Evolutionary conservation across 192 early-diverging fungal species (phyloP).

Genomic region (Coemansia sp.): DNA sequence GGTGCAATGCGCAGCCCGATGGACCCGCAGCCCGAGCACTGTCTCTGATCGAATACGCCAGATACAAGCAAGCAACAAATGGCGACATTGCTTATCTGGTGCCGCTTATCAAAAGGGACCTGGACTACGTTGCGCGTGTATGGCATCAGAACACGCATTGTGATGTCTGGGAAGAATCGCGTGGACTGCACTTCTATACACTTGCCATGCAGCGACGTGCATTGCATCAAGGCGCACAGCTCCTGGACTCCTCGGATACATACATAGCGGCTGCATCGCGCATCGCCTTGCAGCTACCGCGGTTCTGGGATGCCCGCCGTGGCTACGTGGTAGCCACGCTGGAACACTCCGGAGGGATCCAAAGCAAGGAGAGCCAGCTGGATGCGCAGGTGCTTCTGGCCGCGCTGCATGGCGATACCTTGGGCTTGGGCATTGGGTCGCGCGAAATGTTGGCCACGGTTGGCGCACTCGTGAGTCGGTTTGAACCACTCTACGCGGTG

Average conservation of each 20-base stretch:
- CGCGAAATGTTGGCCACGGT: conserved; percentile 24
- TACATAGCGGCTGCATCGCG: conserved; percentile 19
- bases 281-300: conserved; percentile 33
- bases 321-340: conserved; percentile 48
- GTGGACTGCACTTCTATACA: conserved; percentile 72
- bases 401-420: conserved; percentile 33
- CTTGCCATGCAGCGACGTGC: conserved; percentile 62
- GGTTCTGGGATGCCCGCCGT: conserved; percentile 50
- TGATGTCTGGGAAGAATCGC: conserved; percentile 84
- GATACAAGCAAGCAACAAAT: not conserved
- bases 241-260: conserved; percentile 29
- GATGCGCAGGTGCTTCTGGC: conserved; percentile 66
- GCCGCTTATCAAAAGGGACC: conserved; percentile 31
- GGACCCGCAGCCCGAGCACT: conserved; percentile 61
- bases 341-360: conserved; percentile 43
- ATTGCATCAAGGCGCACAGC: conserved; percentile 56
- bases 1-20: conserved; percentile 72
- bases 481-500: conserved; percentile 22
- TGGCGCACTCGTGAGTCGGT: conserved; percentile 11
- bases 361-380: conserved; percentile 54
- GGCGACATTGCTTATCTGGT: not conserved
- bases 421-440: conserved; percentile 18
- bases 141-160: conserved; percentile 52
- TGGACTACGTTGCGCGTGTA: conserved; percentile 61
- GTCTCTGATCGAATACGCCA: conserved; percentile 19